Base-by-base conservation (phyloP, 805 yeast species). In the Hanseniaspora pseudoguilliermondii region DNA sequence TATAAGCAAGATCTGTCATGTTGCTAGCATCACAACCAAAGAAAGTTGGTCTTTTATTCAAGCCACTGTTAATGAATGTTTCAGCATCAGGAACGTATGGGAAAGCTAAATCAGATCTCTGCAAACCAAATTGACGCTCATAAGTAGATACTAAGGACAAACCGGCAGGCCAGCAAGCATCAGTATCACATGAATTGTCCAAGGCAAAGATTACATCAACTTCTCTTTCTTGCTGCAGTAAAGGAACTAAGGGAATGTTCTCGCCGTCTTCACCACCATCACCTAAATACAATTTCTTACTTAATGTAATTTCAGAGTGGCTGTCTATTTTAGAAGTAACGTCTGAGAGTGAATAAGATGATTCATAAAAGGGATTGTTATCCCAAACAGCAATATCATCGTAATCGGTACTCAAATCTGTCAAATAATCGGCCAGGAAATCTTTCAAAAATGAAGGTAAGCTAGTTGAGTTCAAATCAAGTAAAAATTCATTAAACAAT, bases 1-100 rank as follows among this genome's bases (percentile, higher is more conserved):
- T 71, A 29, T 74, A 71, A 46, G 73, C 65, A 58, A 83, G 71
- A 16, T 67, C 70, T 8, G 89, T 80, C 64, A 83, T 70, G 64
- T 85, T 84, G 1, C 69, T 60, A 5, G 86, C 75, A 64, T 84
- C 77, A 69, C 96, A 87, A 36, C 96, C 96, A 66, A 88, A 88
- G 71, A 88, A 87, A 0, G 84, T 75, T 51, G 95, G 95, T 58
- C 70, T 76, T 10, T 82, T 72, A 16, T 86, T 82, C 59, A 86
- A 72, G 57, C 84, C 84, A 60, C 71, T 62, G 58, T 76, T 75
- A 27, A 78, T 64, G 66, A 86, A 84, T 0, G 89, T 76, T 46
- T 74, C 69, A 29, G 66, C 70, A 65, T 81, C 90, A 13, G 95
- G 95, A 55, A 87, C 90, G 61, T 84, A 79, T 10, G 95, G 95